These are phyloP conservation scores for Thalassiosira exigua DNA, from an alignment of 352 stramenopile genomes.

Conservation along the genomic window DNA sequence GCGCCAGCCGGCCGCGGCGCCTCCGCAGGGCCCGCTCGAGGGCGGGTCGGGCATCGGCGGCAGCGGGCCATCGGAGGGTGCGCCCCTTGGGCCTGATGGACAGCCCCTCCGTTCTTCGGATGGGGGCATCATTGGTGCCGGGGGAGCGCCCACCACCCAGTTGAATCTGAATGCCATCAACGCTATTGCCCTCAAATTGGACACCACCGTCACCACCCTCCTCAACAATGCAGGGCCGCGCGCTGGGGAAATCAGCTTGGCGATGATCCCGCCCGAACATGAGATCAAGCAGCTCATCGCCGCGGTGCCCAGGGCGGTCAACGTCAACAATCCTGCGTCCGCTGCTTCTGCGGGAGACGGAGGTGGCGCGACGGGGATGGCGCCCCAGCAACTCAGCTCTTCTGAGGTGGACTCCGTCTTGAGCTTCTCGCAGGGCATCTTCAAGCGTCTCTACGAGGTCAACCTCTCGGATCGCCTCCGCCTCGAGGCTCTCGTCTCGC, in stretches of 20 bases:
- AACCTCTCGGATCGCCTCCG: conserved; percentile 90
- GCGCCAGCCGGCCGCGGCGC: conserved; percentile 89
- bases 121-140: conserved; percentile 34
- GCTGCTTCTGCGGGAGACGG: conserved; percentile 45
- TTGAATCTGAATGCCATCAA: conserved; percentile 77
- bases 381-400: conserved; percentile 47
- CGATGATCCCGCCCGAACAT: conserved; percentile 85
- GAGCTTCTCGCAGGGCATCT: conserved; percentile 95
- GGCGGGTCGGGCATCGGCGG: conserved; percentile 48
- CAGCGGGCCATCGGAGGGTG: conserved; percentile 24
- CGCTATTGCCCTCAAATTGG: conserved; percentile 77
- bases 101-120: conserved; percentile 9
- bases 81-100: conserved; percentile 18
- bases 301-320: conserved; percentile 73
- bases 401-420: conserved; percentile 89
- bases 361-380: background rate
- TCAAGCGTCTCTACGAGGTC: conserved; percentile 96
- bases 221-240: conserved; percentile 73
- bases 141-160: conserved; percentile 35
- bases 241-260: conserved; percentile 83
- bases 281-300: conserved; percentile 84
- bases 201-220: conserved; percentile 74
- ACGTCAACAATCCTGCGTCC: conserved; percentile 24
- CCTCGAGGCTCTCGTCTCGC: conserved; percentile 93
- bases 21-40: conserved; percentile 61